Base-by-base conservation (phyloP, 2,329 filamentous ascomycete species). In the Paraconiothyrium brasiliense region DNA sequence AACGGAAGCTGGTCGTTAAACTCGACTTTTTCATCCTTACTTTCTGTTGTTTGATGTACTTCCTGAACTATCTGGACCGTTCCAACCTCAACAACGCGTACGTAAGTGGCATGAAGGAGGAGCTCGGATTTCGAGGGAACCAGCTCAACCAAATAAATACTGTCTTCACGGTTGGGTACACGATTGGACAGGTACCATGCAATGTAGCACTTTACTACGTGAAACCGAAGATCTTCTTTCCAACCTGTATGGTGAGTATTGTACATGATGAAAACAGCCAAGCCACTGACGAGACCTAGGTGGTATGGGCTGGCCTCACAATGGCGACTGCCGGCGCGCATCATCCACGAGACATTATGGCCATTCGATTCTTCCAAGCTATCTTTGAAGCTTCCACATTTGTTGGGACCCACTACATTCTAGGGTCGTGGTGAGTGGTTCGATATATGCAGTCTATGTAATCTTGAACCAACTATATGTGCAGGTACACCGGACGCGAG, bases 11-110 rank as follows among this genome's bases (percentile, higher is more conserved):
- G 27, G 77, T 89, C 6, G 82, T 80, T 44, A 88, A 87, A 77
- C 85, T 88, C 51, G 87, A 89, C 71, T 89, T 88, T 68, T 89
- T 89, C 76, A 89, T 89, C 67, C 74, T 89, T 48, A 87, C 85
- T 0, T 89, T 89, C 69, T 89, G 87, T 74, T 89, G 87, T 69
- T 70, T 89, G 9, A 78, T 77, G 72, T 80, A 76, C 59, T 79
- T 77, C 44, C 43, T 76, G 11, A 70, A 71, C 46, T 65, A 76
- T 54, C 71, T 80, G 7, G 79, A 81, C 58, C 72, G 78, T 22
- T 77, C 76, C 13, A 81, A 81, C 54, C 70, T 81, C 37, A 79
- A 77, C 60, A 81, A 81, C 68, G 79, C 79, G 9, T 81, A 79
- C 57, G 76, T 81, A 13, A 75, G 74, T 50, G 79, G 79, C 5